A percentile compares a stretch with the other conserved stretches of the same genome.
These are phyloP conservation scores for Leptodermis oblonga DNA, from an alignment of 257 asterid species.

Conservation along the genomic window DNA sequence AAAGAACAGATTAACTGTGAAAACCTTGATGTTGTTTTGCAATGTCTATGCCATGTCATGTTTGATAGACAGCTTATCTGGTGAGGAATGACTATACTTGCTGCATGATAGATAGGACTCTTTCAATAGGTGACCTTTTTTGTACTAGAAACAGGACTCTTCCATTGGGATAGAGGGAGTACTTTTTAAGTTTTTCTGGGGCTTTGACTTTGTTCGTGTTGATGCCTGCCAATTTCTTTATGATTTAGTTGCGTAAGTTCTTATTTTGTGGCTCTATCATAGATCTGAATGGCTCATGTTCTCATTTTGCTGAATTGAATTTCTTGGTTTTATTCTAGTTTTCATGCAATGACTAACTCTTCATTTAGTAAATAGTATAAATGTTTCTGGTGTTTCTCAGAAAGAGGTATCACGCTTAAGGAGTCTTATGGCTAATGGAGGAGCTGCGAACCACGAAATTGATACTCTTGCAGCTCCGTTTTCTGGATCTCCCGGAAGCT, in stretches of 20 bases:
- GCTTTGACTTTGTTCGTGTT: not conserved
- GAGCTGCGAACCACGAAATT: constrained; percentile 54
- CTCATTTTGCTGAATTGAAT: too few species aligned
- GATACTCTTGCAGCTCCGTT: constrained; percentile 44
- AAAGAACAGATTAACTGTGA: not conserved
- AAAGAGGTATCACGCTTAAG: constrained; percentile 68
- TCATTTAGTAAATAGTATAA: constrained; percentile 6
- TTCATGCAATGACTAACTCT: not conserved
- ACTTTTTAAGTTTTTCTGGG: not conserved
- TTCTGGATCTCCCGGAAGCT: constrained; percentile 68
- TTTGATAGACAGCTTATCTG: not conserved
- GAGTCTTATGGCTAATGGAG: constrained; percentile 53
- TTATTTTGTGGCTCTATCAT: not conserved
- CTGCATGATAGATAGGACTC: too few species aligned
- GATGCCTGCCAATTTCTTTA: not conserved
- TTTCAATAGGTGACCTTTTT: too few species aligned
- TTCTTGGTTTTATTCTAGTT: not conserved
- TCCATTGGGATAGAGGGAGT: too few species aligned
- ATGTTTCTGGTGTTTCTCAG: constrained; percentile 33
- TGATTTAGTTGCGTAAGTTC: not conserved
- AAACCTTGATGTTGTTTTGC: not conserved
- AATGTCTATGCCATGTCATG: not conserved
- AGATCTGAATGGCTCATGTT: not conserved
- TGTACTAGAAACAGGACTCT: too few species aligned
- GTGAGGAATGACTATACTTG: not conserved